Evolutionary conservation across 768 basidiomycete species (phyloP).

Genomic region (Coprinellus micaceus): DNA sequence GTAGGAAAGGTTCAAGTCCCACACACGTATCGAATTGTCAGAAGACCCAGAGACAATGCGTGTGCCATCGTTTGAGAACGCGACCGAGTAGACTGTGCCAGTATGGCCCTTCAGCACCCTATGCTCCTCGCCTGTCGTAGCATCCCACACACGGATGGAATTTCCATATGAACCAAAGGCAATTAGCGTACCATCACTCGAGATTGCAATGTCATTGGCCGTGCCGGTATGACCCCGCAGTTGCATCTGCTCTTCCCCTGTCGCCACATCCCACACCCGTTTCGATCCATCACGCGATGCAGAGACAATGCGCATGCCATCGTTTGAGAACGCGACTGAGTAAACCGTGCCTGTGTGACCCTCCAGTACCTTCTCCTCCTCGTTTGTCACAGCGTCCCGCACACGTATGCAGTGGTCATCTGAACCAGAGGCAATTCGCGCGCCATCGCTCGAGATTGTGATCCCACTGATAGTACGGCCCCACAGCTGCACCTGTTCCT

Average conservation of each 20-base stretch:
- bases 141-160: conserved; percentile 1
- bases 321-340: background rate
- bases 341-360: background rate
- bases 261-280: conserved; percentile 12
- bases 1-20: background rate
- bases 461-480: too few relatives aligned
- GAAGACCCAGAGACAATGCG: conserved; percentile 11
- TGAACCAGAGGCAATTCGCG: too few relatives aligned
- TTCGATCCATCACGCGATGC: conserved; percentile 24
- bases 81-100: conserved; percentile 14
- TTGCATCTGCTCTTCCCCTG: conserved; percentile 3
- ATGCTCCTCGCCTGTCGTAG: background rate
- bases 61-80: conserved; percentile 18
- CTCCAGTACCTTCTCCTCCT: background rate
- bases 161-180: background rate
- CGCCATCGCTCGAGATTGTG: too few relatives aligned
- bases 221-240: conserved; percentile 4
- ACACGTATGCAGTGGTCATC: too few relatives aligned
- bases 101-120: conserved; percentile 6
- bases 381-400: background rate
- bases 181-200: background rate
- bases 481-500: too few relatives aligned
- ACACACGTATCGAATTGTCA: background rate
- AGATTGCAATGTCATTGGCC: conserved; percentile 1
- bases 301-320: conserved; percentile 19